phyloP scores from a whole-genome alignment of 1,139 yeast species.

The Yamadazyma friedrichii region DNA sequence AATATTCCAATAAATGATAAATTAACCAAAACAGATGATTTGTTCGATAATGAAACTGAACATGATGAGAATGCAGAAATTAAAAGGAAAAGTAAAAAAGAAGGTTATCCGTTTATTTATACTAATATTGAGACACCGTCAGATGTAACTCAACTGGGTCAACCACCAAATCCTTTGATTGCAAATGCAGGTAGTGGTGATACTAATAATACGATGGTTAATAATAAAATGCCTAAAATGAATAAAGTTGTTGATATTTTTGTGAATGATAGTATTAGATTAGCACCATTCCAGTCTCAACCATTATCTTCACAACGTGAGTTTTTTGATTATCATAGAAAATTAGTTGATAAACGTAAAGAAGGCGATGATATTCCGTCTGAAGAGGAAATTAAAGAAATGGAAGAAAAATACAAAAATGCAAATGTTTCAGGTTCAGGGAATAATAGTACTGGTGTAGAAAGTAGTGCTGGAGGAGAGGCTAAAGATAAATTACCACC shows the following conservation, averaged over 20 bases:
- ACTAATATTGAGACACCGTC: neutral
- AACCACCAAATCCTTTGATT: neutral
- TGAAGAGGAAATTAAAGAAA: slow-evolving; percentile 38
- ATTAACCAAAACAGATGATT: neutral
- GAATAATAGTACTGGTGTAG: neutral
- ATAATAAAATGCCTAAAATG: neutral
- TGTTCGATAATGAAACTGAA: neutral
- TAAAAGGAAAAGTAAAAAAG: neutral
- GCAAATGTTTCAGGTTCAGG: neutral
- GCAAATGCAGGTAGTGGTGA: too few relatives aligned
- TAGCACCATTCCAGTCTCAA: slow-evolving; percentile 54
- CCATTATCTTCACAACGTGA: slow-evolving; percentile 56
- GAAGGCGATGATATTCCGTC: slow-evolving; percentile 33
- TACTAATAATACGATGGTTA: neutral
- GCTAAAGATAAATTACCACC: slow-evolving; percentile 4
- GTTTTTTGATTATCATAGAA: slow-evolving; percentile 28
- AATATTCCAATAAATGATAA: too few relatives aligned
- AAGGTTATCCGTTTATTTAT: slow-evolving; percentile 2
- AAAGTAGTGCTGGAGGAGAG: neutral
- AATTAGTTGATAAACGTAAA: neutral
- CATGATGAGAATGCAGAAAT: neutral
- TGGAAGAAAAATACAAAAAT: slow-evolving; percentile 32
- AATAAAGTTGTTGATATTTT: slow-evolving; percentile 47
- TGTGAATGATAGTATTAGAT: slow-evolving; percentile 44
- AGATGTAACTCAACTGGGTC: neutral